These are phyloP conservation scores for Helicocarpus griseus DNA, from an alignment of 2,329 filamentous ascomycete species.

Conservation along the genomic window DNA sequence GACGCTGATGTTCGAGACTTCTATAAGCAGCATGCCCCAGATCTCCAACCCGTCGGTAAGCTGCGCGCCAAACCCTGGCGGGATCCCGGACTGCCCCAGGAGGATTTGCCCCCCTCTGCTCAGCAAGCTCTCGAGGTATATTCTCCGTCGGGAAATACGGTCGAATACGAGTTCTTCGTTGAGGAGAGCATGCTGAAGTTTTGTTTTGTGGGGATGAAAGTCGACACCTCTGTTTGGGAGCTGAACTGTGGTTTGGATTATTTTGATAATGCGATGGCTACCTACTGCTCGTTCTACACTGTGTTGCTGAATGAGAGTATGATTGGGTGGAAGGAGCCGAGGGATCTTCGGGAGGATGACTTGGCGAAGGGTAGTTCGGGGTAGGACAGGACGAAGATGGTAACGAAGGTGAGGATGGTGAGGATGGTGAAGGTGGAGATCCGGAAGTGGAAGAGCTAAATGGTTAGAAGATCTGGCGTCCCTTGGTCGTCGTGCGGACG, in stretches of 20 bases:
- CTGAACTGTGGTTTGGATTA: constrained; percentile 54
- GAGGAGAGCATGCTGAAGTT: constrained; percentile 52
- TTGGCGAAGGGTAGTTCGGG: constrained; percentile 8
- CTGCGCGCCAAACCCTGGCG: constrained; percentile 43
- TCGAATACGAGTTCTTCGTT: constrained; percentile 51
- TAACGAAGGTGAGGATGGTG: not conserved
- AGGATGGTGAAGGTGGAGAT: not conserved
- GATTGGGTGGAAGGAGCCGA: constrained; percentile 53
- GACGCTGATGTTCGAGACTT: constrained; percentile 37
- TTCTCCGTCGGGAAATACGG: constrained; percentile 10
- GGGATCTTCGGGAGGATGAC: constrained; percentile 14
- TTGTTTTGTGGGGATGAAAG: constrained; percentile 56
- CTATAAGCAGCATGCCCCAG: constrained; percentile 34
- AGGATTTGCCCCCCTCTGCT: constrained; percentile 30
- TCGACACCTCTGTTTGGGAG: constrained; percentile 47
- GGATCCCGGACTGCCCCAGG: constrained; percentile 30
- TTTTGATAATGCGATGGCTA: constrained; percentile 48
- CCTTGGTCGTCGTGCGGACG: too few relatives aligned
- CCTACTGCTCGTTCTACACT: constrained; percentile 54
- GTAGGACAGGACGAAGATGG: not conserved
- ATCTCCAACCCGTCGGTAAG: constrained; percentile 44
- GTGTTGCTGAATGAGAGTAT: constrained; percentile 62
- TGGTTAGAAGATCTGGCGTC: not conserved
- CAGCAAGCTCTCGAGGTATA: constrained; percentile 21
- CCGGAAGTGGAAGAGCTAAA: not conserved